Conservation (phyloP, 495 filamentous ascomycete species). For the Amniculicola lignicola region DNA sequence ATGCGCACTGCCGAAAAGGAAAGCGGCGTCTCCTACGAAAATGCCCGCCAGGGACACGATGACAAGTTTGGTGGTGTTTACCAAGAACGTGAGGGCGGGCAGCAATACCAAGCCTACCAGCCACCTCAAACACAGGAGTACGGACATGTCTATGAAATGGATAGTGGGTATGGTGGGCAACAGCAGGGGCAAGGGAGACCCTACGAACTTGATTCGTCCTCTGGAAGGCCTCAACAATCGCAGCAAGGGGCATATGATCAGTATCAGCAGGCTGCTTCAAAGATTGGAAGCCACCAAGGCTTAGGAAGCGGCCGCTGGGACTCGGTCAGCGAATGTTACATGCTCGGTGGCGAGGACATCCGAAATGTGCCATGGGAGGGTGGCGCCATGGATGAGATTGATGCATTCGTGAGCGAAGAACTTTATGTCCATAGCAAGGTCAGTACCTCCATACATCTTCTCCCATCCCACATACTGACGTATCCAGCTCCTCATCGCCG, state of each 20-base stretch:
- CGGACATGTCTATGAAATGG: conserved; percentile 30
- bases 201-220: too few species aligned
- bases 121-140: conserved; percentile 19
- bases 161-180: conserved; percentile 21
- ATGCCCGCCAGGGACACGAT: conserved; percentile 66
- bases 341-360: conserved; percentile 75
- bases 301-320: conserved; percentile 61
- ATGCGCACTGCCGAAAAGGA: conserved; percentile 61
- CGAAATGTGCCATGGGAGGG: conserved; percentile 72
- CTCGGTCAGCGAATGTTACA: conserved; percentile 76
- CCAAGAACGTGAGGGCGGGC: conserved; percentile 1
- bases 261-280: conserved; percentile 65
- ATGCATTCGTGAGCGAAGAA: conserved; percentile 88
- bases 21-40: conserved; percentile 71
- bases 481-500: conserved; percentile 73
- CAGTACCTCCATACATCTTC: conserved; percentile 19
- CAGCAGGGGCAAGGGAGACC: not conserved
- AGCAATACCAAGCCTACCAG: conserved; percentile 28
- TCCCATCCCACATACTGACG: conserved; percentile 1
- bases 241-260: conserved; percentile 46
- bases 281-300: conserved; percentile 40
- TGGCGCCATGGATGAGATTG: conserved; percentile 68
- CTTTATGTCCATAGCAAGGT: conserved; percentile 92
- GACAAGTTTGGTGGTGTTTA: conserved; percentile 36
- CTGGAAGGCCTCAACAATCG: too few species aligned